A percentile compares a stretch with the other conserved stretches of the same genome.
Evolutionary conservation across 2,329 filamentous ascomycete species (phyloP).

Genomic region (Talaromyces sp.): DNA sequence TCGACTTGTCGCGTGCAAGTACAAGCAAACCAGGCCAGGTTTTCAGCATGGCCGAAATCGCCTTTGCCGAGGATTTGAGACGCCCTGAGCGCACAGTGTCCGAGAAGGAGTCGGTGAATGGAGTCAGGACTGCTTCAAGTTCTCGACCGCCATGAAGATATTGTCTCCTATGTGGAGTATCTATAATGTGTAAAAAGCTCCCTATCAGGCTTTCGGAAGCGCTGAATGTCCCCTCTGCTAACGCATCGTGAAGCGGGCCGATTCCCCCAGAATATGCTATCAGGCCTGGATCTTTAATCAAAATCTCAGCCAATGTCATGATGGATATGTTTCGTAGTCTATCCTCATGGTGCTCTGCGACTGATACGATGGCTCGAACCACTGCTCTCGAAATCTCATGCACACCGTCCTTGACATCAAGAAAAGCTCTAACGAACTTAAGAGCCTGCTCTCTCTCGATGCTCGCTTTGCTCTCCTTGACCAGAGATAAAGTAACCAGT

Average conservation of each 20-base stretch:
- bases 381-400: slow-evolving; percentile 82
- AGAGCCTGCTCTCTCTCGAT: slow-evolving; percentile 95
- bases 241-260: slow-evolving; percentile 80
- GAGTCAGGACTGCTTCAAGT: slow-evolving; percentile 81
- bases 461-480: slow-evolving; percentile 94
- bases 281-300: slow-evolving; percentile 78
- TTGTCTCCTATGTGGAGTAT: slow-evolving; percentile 73
- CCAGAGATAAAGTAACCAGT: slow-evolving; percentile 83
- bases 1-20: slow-evolving; percentile 81
- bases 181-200: slow-evolving; percentile 85
- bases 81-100: slow-evolving; percentile 57
- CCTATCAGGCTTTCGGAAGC: slow-evolving; percentile 83
- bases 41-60: slow-evolving; percentile 86
- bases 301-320: slow-evolving; percentile 85
- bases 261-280: slow-evolving; percentile 81
- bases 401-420: slow-evolving; percentile 91
- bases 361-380: slow-evolving; percentile 81
- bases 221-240: slow-evolving; percentile 86
- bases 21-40: slow-evolving; percentile 92
- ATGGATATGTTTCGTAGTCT: slow-evolving; percentile 85
- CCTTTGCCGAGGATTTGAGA: slow-evolving; percentile 82
- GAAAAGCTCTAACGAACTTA: slow-evolving; percentile 90
- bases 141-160: slow-evolving; percentile 86
- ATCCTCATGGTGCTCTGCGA: slow-evolving; percentile 83
- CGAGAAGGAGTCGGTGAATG: slow-evolving; percentile 77